These are phyloP conservation scores for Pichia kluyveri DNA, from an alignment of 805 yeast species.

Conservation along the genomic window DNA sequence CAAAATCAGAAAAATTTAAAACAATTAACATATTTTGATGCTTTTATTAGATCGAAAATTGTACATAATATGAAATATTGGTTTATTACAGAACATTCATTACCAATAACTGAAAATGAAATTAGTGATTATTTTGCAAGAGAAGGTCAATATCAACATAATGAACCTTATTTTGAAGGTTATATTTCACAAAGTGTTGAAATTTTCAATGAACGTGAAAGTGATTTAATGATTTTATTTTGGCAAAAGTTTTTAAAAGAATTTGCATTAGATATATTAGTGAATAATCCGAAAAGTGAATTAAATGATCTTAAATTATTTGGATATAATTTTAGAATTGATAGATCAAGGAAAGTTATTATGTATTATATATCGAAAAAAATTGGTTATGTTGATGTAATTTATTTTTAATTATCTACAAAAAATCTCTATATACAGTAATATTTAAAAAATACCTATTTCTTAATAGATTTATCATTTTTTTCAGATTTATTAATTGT, in stretches of 20 bases:
- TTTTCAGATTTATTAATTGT: background rate
- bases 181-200: slow-evolving; percentile 15
- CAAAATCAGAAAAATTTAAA: slow-evolving; percentile 3
- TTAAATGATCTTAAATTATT: slow-evolving; percentile 14
- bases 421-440: too few species aligned
- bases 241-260: slow-evolving; percentile 17
- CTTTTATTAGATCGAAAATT: slow-evolving; percentile 13
- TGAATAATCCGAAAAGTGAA: background rate
- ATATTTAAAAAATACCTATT: background rate
- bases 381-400: slow-evolving; percentile 16
- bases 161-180: slow-evolving; percentile 10
- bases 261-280: slow-evolving; percentile 7
- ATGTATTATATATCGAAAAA: slow-evolving; percentile 14
- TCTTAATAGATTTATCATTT: background rate
- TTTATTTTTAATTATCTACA: slow-evolving; percentile 10
- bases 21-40: slow-evolving; percentile 17
- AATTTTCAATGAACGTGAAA: slow-evolving; percentile 12
- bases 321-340: slow-evolving; percentile 20
- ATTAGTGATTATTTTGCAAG: slow-evolving; percentile 12
- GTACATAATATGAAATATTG: slow-evolving; percentile 17
- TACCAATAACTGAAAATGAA: slow-evolving; percentile 11
- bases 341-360: slow-evolving; percentile 11
- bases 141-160: slow-evolving; percentile 15
- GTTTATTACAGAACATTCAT: slow-evolving; percentile 17
- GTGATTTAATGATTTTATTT: slow-evolving; percentile 16